Percentiles rank a stretch among this genome's conserved stretches.
Conservation (phyloP, 1,139 yeast species). For the Diutina neorugosa region DNA sequence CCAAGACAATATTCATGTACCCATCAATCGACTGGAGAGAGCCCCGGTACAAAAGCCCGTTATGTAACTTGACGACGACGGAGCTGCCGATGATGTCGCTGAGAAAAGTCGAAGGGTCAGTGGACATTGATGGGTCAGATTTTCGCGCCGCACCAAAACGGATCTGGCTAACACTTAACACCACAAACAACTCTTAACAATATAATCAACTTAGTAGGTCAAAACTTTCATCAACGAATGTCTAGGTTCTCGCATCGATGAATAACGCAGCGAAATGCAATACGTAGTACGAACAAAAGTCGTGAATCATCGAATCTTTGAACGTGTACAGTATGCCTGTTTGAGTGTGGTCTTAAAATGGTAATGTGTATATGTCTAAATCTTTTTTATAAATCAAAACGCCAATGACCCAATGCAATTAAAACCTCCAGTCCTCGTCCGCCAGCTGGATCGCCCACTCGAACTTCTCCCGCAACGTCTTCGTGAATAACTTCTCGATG, state of each 20-base stretch:
- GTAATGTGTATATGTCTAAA: background rate
- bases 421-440: constrained; percentile 82
- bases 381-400: background rate
- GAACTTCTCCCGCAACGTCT: constrained; percentile 84
- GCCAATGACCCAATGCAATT: constrained; percentile 5
- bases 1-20: constrained; percentile 88
- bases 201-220: no score
- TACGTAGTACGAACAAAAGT: no score
- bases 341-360: no score
- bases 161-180: no score
- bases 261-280: no score
- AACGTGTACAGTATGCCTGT: no score
- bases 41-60: constrained; percentile 74
- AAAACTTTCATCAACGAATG: no score
- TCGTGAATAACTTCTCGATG: constrained; percentile 82
- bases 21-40: constrained; percentile 87
- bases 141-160: background rate
- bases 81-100: constrained; percentile 67
- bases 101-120: constrained; percentile 68
- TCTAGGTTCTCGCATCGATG: no score
- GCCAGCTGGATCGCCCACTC: constrained; percentile 93
- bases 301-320: no score
- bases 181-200: no score
- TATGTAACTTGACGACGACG: constrained; percentile 74
- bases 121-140: constrained; percentile 6